These are phyloP conservation scores for Magnusiomyces suaveolens DNA, from an alignment of 1,139 yeast species.

Conservation along the genomic window DNA sequence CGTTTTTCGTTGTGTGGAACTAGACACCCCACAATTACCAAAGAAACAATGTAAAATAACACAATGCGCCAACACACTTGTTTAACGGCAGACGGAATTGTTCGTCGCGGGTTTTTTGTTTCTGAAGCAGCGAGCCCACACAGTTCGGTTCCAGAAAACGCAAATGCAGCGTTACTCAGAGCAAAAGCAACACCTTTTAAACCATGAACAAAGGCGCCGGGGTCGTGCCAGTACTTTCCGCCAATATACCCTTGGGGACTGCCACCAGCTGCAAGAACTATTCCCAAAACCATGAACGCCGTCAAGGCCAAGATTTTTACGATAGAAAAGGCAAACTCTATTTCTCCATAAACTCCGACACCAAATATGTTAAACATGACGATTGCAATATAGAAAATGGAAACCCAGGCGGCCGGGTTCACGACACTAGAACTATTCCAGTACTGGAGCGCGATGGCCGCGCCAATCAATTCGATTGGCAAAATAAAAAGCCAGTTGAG, in stretches of 20 bases:
- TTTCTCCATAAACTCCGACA: conserved; percentile 68
- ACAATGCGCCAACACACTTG: conserved; percentile 69
- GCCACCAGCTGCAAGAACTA: conserved; percentile 58
- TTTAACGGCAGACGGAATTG: conserved; percentile 64
- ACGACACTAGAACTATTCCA: conserved; percentile 41
- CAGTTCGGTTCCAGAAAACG: conserved; percentile 77
- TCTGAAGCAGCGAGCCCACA: conserved; percentile 69
- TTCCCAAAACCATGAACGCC: conserved; percentile 58
- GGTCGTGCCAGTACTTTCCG: conserved; percentile 50
- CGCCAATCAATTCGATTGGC: conserved; percentile 74
- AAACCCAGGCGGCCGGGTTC: conserved; percentile 47
- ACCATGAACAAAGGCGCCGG: conserved; percentile 55
- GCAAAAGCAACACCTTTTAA: conserved; percentile 77
- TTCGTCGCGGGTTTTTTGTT: conserved; percentile 46
- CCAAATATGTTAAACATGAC: conserved; percentile 57
- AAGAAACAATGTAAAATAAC: conserved; percentile 52
- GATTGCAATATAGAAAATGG: conserved; percentile 38
- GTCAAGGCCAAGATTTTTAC: conserved; percentile 54
- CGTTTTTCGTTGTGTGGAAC: conserved; percentile 63
- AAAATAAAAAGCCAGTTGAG: conserved; percentile 71
- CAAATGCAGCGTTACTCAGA: conserved; percentile 80
- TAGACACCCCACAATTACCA: conserved; percentile 52
- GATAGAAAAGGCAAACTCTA: conserved; percentile 57
- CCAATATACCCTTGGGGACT: conserved; percentile 61
- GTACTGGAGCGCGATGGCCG: conserved; percentile 58